Evolutionary conservation across 1,139 yeast species (phyloP), one percentile per base, ranked within the genome.

Genomic region (Saccharomyces pastorianus): DNA sequence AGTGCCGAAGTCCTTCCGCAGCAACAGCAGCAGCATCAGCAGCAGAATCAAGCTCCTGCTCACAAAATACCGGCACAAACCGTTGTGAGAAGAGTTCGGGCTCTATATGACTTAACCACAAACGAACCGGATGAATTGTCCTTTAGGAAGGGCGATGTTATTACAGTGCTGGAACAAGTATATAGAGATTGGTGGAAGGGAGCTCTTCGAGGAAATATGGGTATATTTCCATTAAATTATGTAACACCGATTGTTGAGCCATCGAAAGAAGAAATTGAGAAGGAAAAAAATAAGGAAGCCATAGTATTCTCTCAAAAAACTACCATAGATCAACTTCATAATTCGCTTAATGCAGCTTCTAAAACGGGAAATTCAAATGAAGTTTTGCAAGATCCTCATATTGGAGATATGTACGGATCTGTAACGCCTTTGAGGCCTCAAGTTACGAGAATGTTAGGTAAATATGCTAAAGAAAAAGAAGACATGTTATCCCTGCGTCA

Each of bases 111-210:
- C 66, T 76, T 91, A 50, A 75, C 80, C 20, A 81, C 96, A 1
- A 77, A 81, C 51, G 91, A 84, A 62, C 81, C 81, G 2, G 90
- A 84, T 59, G 90, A 86, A 57, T 71, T 86, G 27, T 82, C 89
- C 0, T 85, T 86, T 67, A 76, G 81, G 49, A 84, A 83, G 62
- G 91, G 89, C 25, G 95, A 86, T 65, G 75, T 84, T 2, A 91
- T 93, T 51, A 85, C 86, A 0, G 96, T 93, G 1, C 78, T 91
- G 50, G 98, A 90, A 64, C 80, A 88, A 17, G 96, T 88, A 6
- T 90, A 90, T 70, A 79, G 89, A 58, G 98, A 93, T 68, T 93
- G 99, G 99, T 88, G 97, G 87, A 79, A 89, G 61, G 99, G 99
- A 4, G 82, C 93, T 4, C 73, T 91, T 52, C 78, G 81, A 55